These are phyloP conservation scores for Termitomyces eurrhizus DNA, from an alignment of 768 basidiomycete species.

Conservation along the genomic window DNA sequence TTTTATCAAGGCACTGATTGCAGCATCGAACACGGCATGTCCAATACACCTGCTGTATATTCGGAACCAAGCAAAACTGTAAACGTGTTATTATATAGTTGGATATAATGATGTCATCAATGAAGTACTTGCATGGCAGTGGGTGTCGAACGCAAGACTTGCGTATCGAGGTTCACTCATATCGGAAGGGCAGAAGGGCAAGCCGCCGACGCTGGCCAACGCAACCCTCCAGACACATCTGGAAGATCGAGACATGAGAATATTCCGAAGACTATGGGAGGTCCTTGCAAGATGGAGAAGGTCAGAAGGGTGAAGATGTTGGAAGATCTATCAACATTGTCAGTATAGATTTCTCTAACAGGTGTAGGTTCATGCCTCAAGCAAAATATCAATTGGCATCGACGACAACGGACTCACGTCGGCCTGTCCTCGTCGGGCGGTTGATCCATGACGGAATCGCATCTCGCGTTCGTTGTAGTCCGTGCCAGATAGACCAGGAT, in stretches of 20 bases:
- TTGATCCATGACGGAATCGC: not conserved
- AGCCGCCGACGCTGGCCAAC: conserved; percentile 19
- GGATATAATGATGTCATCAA: not conserved
- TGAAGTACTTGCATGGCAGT: conserved; percentile 16
- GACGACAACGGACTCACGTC: not conserved
- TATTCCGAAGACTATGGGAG: conserved; percentile 29
- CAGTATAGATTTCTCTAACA: not conserved
- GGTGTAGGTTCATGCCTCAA: conserved; percentile 15
- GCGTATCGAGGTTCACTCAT: conserved; percentile 33
- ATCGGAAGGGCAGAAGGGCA: conserved; percentile 34
- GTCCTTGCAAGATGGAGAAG: conserved; percentile 36
- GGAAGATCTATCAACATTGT: conserved; percentile 27
- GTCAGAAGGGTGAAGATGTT: conserved; percentile 31
- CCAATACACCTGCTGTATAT: conserved; percentile 32
- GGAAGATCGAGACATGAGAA: conserved; percentile 27
- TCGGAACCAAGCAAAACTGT: conserved; percentile 29
- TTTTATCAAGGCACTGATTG: conserved; percentile 26
- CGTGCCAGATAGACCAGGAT: not conserved
- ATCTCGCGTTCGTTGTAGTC: not conserved
- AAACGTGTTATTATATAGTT: not conserved
- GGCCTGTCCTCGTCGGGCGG: not conserved
- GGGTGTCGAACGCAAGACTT: conserved; percentile 29
- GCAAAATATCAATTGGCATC: conserved; percentile 21
- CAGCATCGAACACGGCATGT: conserved; percentile 34
- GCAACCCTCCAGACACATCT: conserved; percentile 28